Percentiles rank a stretch among this genome's conserved stretches.
Evolutionary conservation across 139 green algal species (phyloP).

Genomic region (Spirogloea muscicola): DNA sequence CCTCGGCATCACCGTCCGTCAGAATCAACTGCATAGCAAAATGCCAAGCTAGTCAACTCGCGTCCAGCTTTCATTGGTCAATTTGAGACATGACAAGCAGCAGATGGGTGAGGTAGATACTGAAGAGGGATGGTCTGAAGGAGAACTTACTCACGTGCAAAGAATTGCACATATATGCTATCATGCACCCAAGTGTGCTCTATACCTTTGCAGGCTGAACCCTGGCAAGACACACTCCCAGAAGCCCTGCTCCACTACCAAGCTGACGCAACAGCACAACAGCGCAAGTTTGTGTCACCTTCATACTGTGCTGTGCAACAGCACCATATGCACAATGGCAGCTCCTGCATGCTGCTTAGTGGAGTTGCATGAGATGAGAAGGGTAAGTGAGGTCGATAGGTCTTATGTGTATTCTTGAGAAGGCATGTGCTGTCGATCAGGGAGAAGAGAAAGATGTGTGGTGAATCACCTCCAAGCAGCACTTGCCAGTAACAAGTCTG

Average conservation of each 20-base stretch:
- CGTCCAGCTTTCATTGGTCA: background rate
- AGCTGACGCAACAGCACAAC: too few relatives aligned
- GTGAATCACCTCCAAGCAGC: constrained; percentile 16
- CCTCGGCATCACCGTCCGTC: background rate
- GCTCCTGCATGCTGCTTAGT: too few relatives aligned
- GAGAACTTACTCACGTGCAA: background rate
- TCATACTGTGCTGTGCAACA: too few relatives aligned
- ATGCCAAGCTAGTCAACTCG: background rate
- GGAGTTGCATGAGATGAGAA: too few relatives aligned
- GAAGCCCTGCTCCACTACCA: background rate
- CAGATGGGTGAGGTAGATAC: background rate
- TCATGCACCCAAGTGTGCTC: background rate
- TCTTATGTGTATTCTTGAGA: too few relatives aligned
- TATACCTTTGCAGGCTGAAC: constrained; percentile 1
- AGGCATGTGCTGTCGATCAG: too few relatives aligned
- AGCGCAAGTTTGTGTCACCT: too few relatives aligned
- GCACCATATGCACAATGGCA: too few relatives aligned
- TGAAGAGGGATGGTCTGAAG: background rate
- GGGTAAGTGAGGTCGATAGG: too few relatives aligned
- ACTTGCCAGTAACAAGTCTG: background rate
- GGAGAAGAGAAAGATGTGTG: too few relatives aligned
- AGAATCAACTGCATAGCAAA: constrained; percentile 11
- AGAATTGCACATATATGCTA: background rate
- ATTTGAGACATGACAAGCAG: background rate
- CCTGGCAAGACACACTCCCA: constrained; percentile 1